These are phyloP conservation scores for Diplodia sapinea DNA, from an alignment of 2,329 filamentous ascomycete genomes.

Conservation along the genomic window DNA sequence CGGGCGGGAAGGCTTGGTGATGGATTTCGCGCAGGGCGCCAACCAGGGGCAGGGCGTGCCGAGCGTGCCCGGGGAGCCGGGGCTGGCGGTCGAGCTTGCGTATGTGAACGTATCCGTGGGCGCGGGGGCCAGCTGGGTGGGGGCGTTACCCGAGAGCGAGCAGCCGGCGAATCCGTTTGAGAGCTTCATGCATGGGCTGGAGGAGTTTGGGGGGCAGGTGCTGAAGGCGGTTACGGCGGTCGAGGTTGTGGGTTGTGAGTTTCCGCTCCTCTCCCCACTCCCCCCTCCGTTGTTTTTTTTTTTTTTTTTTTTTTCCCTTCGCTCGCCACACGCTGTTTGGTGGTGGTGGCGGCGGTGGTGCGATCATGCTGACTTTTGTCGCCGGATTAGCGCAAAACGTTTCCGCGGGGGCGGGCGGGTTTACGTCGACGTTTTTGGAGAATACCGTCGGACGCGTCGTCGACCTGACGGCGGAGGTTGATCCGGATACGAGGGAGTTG, in stretches of 20 bases:
- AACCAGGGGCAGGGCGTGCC: slow-evolving; percentile 58
- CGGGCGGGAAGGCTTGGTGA: too few species aligned
- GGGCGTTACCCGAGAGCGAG: too few species aligned
- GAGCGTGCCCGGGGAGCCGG: slow-evolving; percentile 34
- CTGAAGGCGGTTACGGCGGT: slow-evolving; percentile 34
- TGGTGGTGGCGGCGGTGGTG: too few species aligned
- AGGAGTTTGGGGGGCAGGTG: slow-evolving; percentile 35
- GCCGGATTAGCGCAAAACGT: not conserved
- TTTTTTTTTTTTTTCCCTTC: not conserved
- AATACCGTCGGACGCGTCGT: slow-evolving; percentile 19
- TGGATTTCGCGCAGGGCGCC: slow-evolving; percentile 56
- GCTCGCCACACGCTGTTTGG: not conserved
- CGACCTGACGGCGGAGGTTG: slow-evolving; percentile 34
- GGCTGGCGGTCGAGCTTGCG: slow-evolving; percentile 35
- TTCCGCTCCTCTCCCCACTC: not conserved
- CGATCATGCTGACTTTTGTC: not conserved
- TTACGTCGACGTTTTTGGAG: not conserved
- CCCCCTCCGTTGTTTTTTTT: not conserved
- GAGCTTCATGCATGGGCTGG: slow-evolving; percentile 34
- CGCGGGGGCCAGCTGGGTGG: too few species aligned
- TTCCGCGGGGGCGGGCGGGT: not conserved
- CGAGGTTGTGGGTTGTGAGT: not conserved
- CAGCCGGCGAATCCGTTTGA: slow-evolving; percentile 28
- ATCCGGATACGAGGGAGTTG: slow-evolving; percentile 25
- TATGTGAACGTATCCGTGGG: slow-evolving; percentile 34